Percentiles rank a stretch among this genome's conserved stretches.
Conservation (phyloP, 257 asterid species). For the Coffea eugenioides region DNA sequence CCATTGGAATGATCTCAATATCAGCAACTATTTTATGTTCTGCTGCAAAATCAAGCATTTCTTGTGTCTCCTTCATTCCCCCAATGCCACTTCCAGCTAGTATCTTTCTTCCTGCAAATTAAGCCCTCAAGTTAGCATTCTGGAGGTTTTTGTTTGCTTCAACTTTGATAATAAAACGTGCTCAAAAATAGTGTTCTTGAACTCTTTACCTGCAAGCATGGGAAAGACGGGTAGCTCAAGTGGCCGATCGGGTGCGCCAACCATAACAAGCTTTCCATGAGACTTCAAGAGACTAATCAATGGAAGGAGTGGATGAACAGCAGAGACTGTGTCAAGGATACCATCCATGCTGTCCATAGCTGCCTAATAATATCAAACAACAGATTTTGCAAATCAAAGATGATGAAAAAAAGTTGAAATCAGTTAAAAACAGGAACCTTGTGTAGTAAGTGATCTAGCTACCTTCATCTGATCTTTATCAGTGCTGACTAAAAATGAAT, state of each 20-base stretch:
- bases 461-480: constrained; percentile 53
- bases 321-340: constrained; percentile 32
- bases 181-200: background rate
- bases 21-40: constrained; percentile 37
- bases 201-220: constrained; percentile 20
- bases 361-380: constrained; percentile 4
- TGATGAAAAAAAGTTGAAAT: too few species aligned
- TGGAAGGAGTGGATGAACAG: constrained; percentile 30
- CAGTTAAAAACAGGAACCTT: background rate
- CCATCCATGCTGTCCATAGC: constrained; percentile 24
- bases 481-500: constrained; percentile 43
- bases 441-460: background rate
- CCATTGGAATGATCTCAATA: constrained; percentile 36
- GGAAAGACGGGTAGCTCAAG: constrained; percentile 28
- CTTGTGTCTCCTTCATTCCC: constrained; percentile 44
- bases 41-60: constrained; percentile 47
- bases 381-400: background rate
- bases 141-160: background rate
- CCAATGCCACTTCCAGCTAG: constrained; percentile 36
- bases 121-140: background rate
- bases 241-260: constrained; percentile 31
- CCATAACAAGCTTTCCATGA: constrained; percentile 32
- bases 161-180: background rate
- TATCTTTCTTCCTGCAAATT: constrained; percentile 30
- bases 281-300: constrained; percentile 25